These are phyloP conservation scores for Hericium erinaceus DNA, from an alignment of 768 basidiomycete genomes.

Conservation along the genomic window DNA sequence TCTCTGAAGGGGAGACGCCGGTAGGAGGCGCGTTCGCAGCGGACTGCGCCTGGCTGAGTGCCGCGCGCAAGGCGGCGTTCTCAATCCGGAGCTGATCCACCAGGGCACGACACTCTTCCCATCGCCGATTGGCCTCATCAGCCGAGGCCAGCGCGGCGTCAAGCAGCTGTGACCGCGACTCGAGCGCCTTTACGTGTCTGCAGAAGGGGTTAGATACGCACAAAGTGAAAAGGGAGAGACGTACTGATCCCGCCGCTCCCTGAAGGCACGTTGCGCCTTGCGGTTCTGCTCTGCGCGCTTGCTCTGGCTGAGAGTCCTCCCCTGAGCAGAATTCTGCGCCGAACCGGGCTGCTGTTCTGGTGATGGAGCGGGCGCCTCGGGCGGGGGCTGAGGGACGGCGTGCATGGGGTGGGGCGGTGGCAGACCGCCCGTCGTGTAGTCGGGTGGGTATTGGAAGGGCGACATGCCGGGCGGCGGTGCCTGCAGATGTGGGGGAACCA, in stretches of 20 bases:
- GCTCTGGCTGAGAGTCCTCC: conserved; percentile 61
- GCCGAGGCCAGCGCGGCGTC: conserved; percentile 81
- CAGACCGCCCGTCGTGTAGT: conserved; percentile 6
- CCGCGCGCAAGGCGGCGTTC: conserved; percentile 68
- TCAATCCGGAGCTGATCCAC: conserved; percentile 84
- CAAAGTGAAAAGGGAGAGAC: conserved; percentile 21
- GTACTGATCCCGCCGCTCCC: conserved; percentile 84
- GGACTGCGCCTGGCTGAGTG: conserved; percentile 39
- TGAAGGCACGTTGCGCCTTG: conserved; percentile 87
- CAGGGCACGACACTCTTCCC: conserved; percentile 85
- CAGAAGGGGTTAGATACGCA: background rate
- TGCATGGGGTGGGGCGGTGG: conserved; percentile 10
- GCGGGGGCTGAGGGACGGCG: conserved; percentile 3
- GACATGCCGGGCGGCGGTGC: conserved; percentile 20
- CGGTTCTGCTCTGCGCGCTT: conserved; percentile 93
- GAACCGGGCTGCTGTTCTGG: conserved; percentile 11
- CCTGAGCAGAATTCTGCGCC: conserved; percentile 16
- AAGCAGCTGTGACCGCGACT: conserved; percentile 75
- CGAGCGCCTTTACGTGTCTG: conserved; percentile 83
- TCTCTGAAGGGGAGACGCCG: too few relatives aligned
- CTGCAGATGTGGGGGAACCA: conserved; percentile 8
- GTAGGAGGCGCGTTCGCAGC: too few relatives aligned
- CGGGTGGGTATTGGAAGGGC: conserved; percentile 23
- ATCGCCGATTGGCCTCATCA: conserved; percentile 81
- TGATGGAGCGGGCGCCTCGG: conserved; percentile 4